These are phyloP conservation scores for Neurospora sp. DNA, from an alignment of 495 filamentous ascomycete species.

Conservation along the genomic window DNA sequence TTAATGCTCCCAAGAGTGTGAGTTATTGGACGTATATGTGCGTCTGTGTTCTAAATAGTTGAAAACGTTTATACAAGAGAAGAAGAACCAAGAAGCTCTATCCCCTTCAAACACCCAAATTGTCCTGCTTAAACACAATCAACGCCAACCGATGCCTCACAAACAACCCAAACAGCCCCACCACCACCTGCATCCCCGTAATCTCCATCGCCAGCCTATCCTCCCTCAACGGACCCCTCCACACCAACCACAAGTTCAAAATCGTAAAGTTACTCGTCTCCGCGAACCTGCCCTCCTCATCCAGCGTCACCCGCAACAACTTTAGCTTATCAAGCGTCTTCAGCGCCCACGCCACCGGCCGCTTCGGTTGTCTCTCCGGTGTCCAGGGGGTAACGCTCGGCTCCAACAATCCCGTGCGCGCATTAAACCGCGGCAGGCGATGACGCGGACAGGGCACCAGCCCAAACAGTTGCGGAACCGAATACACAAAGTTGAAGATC, in stretches of 20 bases:
- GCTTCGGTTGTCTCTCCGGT: conserved; percentile 51
- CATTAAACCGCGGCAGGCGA: conserved; percentile 79
- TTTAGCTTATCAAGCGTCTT: conserved; percentile 53
- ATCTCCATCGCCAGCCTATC: conserved; percentile 71
- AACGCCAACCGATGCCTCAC: conserved; percentile 76
- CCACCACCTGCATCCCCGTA: conserved; percentile 56
- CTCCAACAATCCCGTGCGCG: conserved; percentile 71
- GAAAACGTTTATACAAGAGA: background rate
- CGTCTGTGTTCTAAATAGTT: background rate
- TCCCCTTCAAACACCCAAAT: conserved; percentile 34
- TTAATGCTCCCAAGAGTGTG: background rate
- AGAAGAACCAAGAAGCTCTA: background rate
- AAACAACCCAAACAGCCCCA: conserved; percentile 74
- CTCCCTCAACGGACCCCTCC: conserved; percentile 86
- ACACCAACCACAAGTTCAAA: conserved; percentile 91
- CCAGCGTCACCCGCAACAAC: conserved; percentile 51
- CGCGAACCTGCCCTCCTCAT: conserved; percentile 57
- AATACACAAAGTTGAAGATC: conserved; percentile 94
- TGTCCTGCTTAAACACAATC: conserved; percentile 79
- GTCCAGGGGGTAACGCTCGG: conserved; percentile 74
- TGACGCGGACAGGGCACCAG: conserved; percentile 88
- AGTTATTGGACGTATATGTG: background rate
- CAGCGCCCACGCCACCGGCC: conserved; percentile 47
- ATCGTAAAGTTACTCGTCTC: conserved; percentile 89
- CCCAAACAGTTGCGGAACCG: conserved; percentile 78